Evolutionary conservation across 805 yeast species (phyloP).

Genomic region (Diddensiella transvaalensis): DNA sequence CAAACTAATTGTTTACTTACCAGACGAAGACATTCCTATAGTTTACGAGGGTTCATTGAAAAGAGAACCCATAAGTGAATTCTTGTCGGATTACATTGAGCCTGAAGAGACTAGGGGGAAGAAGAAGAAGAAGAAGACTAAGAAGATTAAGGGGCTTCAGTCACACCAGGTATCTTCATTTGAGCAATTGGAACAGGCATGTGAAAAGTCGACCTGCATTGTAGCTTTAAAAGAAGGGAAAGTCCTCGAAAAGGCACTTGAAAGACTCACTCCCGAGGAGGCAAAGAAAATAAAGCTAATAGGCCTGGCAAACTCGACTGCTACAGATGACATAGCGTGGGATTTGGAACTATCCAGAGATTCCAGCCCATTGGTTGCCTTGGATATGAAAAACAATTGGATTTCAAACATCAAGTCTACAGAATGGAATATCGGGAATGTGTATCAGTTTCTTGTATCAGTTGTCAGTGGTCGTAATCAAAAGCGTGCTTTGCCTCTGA

Average conservation of each 20-base stretch:
- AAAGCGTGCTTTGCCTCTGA: neutral
- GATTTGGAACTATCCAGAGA: neutral
- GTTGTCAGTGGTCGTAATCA: neutral
- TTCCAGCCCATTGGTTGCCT: neutral
- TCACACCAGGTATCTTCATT: neutral
- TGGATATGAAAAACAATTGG: slow-evolving; percentile 2
- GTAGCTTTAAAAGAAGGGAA: neutral
- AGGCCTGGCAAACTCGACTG: neutral
- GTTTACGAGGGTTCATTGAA: slow-evolving; percentile 31
- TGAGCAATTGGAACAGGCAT: neutral
- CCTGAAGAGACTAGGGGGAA: neutral
- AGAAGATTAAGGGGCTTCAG: too few species aligned
- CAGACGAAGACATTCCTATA: slow-evolving; percentile 21
- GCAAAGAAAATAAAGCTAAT: neutral
- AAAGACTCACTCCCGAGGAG: neutral
- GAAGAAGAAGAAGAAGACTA: neutral
- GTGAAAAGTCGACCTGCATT: neutral
- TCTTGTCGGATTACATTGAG: slow-evolving; percentile 18
- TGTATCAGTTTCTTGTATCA: neutral
- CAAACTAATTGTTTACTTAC: slow-evolving; percentile 27
- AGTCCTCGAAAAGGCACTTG: neutral
- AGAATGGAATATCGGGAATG: neutral
- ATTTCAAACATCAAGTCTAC: neutral
- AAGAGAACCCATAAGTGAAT: slow-evolving; percentile 23
- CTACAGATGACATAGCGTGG: neutral